These are phyloP conservation scores for Sarocladiaceae sp. DNA, from an alignment of 2,329 filamentous ascomycete genomes.

Conservation along the genomic window DNA sequence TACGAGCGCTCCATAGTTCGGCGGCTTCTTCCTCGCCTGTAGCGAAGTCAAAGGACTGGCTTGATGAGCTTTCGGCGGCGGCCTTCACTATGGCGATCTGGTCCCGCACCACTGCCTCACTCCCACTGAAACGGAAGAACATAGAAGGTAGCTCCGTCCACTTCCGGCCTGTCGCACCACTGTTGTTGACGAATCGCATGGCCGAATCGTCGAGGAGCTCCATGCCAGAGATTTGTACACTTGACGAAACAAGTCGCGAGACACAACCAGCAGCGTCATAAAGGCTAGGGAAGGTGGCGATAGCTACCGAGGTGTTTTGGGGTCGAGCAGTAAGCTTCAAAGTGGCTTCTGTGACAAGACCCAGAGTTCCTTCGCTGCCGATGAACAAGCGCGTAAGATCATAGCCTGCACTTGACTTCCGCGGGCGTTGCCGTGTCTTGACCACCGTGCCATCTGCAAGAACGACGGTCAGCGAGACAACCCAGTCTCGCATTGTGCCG, in stretches of 20 bases:
- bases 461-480: conserved; percentile 80
- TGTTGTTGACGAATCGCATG: conserved; percentile 67
- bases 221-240: conserved; percentile 83
- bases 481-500: conserved; percentile 94
- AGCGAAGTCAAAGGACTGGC: conserved; percentile 75
- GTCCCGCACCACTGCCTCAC: conserved; percentile 67
- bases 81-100: conserved; percentile 65
- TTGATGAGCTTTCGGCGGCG: conserved; percentile 57
- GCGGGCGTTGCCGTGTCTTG: conserved; percentile 81
- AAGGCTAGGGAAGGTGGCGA: conserved; percentile 55
- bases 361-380: conserved; percentile 86
- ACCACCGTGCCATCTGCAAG: conserved; percentile 86
- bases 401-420: conserved; percentile 89
- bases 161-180: conserved; percentile 58
- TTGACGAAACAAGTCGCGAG: conserved; percentile 71
- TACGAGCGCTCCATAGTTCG: conserved; percentile 79
- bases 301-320: conserved; percentile 74
- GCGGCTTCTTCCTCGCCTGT: conserved; percentile 63
- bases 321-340: conserved; percentile 83
- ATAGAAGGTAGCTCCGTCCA: conserved; percentile 74
- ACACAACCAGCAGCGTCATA: conserved; percentile 76
- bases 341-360: conserved; percentile 85
- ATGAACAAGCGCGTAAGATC: conserved; percentile 87
- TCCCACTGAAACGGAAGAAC: conserved; percentile 82
- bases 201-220: conserved; percentile 91